phyloP scores from a whole-genome alignment of 495 filamentous ascomycete species.

The Neurospora sp. region DNA sequence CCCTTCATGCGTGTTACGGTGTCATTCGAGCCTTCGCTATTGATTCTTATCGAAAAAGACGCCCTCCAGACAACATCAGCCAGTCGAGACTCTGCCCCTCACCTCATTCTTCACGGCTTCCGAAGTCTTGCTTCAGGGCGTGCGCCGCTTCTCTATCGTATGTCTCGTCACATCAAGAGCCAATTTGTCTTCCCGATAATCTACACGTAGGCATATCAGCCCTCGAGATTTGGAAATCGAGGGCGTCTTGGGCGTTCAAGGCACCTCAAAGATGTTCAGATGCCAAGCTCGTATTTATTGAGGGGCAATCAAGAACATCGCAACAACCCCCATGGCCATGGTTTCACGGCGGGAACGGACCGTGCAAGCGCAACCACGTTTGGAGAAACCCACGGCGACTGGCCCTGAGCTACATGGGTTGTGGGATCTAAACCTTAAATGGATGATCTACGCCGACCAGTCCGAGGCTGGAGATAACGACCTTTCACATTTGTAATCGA shows the following conservation, averaged over 20 bases:
- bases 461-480: background rate
- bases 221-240: background rate
- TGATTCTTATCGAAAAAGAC: background rate
- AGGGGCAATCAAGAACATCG: background rate
- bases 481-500: background rate
- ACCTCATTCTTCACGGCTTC: background rate
- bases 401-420: background rate
- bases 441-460: background rate
- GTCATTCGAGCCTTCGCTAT: background rate
- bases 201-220: background rate
- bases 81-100: background rate
- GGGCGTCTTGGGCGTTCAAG: background rate
- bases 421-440: background rate
- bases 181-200: background rate
- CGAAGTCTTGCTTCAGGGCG: background rate
- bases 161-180: background rate
- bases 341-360: background rate
- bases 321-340: background rate
- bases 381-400: background rate
- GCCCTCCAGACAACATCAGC: background rate
- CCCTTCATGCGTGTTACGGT: background rate
- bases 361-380: background rate
- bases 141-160: background rate
- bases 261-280: background rate
- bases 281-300: background rate